These are phyloP conservation scores for Tylopilus sp. DNA, from an alignment of 768 basidiomycete genomes.

Conservation along the genomic window DNA sequence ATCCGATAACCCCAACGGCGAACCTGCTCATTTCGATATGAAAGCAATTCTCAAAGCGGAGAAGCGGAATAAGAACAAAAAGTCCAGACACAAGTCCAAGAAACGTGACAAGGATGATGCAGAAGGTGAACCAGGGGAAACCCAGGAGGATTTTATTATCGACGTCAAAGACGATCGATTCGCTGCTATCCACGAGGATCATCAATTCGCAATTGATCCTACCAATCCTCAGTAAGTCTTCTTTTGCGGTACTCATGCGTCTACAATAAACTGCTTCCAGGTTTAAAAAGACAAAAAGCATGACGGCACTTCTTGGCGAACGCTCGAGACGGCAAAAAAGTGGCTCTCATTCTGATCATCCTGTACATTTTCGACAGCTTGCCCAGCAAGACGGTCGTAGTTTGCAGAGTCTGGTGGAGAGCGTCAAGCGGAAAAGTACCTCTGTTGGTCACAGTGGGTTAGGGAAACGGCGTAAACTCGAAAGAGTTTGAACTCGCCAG, in stretches of 20 bases:
- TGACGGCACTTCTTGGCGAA: slow-evolving; percentile 67
- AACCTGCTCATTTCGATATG: slow-evolving; percentile 84
- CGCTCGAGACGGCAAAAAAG: slow-evolving; percentile 62
- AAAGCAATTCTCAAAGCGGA: slow-evolving; percentile 86
- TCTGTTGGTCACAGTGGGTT: slow-evolving; percentile 23
- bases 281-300: background rate
- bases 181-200: slow-evolving; percentile 82
- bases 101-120: slow-evolving; percentile 24
- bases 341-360: slow-evolving; percentile 8
- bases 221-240: slow-evolving; percentile 84
- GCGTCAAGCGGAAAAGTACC: slow-evolving; percentile 77
- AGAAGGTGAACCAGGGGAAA: slow-evolving; percentile 54
- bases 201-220: slow-evolving; percentile 93
- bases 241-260: background rate
- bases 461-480: slow-evolving; percentile 40
- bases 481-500: slow-evolving; percentile 2
- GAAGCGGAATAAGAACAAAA: slow-evolving; percentile 49
- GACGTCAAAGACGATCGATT: slow-evolving; percentile 88
- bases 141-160: slow-evolving; percentile 79
- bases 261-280: background rate
- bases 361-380: background rate
- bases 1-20: slow-evolving; percentile 49
- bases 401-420: slow-evolving; percentile 73
- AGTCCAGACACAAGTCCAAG: slow-evolving; percentile 35
- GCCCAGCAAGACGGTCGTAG: slow-evolving; percentile 26